A percentile compares a stretch with the other conserved stretches of the same genome.
Evolutionary conservation across 2,329 filamentous ascomycete species (phyloP).

Genomic region (Chrysoporthe deuterocubensis): DNA sequence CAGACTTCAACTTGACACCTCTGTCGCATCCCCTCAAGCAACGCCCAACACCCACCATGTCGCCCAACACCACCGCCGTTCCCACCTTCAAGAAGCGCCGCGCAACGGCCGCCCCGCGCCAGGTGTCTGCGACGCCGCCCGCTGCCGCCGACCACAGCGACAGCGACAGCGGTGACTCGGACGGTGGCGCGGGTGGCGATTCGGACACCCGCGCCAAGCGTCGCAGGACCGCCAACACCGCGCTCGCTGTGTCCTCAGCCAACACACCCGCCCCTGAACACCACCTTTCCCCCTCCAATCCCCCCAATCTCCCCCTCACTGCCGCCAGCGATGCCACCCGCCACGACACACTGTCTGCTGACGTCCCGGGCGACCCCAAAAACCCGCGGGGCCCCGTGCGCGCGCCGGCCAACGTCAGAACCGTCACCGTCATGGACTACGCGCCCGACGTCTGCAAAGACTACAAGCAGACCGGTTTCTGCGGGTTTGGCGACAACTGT

Average conservation of each 20-base stretch:
- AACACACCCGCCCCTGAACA: conserved; percentile 42
- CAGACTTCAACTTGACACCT: too few species aligned
- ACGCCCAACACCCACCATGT: too few species aligned
- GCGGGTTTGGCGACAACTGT: conserved; percentile 72
- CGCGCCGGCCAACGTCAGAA: conserved; percentile 85
- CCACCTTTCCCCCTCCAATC: conserved; percentile 54
- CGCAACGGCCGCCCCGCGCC: conserved; percentile 55
- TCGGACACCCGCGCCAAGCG: conserved; percentile 68
- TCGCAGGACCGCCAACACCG: conserved; percentile 69
- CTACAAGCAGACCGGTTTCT: conserved; percentile 60
- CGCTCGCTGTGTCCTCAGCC: conserved; percentile 68
- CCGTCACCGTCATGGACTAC: conserved; percentile 88
- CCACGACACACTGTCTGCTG: conserved; percentile 86
- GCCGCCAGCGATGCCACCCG: conserved; percentile 89
- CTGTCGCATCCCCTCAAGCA: too few species aligned
- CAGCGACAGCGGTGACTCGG: conserved; percentile 63
- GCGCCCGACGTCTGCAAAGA: conserved; percentile 95
- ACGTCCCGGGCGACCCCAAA: conserved; percentile 58
- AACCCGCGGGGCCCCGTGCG: conserved; percentile 64
- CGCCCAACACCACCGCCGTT: conserved; percentile 49
- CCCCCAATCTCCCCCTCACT: conserved; percentile 66
- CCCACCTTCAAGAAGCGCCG: conserved; percentile 86
- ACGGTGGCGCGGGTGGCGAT: conserved; percentile 40
- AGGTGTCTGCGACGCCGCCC: conserved; percentile 64
- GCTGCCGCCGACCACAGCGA: conserved; percentile 53